These are phyloP conservation scores for Xerocomellus amylosporus DNA, from an alignment of 768 basidiomycete genomes.

Conservation along the genomic window DNA sequence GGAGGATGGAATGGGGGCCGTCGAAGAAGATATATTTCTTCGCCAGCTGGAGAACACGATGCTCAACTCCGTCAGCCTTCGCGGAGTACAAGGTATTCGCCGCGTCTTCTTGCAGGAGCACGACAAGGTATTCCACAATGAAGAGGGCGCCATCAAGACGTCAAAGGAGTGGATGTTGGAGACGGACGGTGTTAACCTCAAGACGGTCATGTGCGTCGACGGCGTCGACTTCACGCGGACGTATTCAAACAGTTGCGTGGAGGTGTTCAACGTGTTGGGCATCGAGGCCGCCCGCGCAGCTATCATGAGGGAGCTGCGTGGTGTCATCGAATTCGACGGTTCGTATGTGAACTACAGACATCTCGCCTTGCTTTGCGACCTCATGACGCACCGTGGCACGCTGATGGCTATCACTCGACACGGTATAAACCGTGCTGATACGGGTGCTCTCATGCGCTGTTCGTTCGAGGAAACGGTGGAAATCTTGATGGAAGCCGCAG, in stretches of 20 bases:
- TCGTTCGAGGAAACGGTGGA: conserved; percentile 99
- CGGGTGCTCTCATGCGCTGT: conserved; percentile 97
- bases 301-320: conserved; percentile 89
- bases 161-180: conserved; percentile 92
- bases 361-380: conserved; percentile 91
- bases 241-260: conserved; percentile 95
- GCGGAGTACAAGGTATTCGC: conserved; percentile 87
- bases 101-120: conserved; percentile 93
- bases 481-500: conserved; percentile 97
- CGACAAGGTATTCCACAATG: conserved; percentile 65
- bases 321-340: conserved; percentile 98
- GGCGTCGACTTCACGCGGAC: conserved; percentile 93
- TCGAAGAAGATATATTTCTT: conserved; percentile 95
- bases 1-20: conserved; percentile 67
- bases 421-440: conserved; percentile 98
- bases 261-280: conserved; percentile 91
- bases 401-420: conserved; percentile 99
- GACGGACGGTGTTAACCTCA: conserved; percentile 95
- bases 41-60: conserved; percentile 95
- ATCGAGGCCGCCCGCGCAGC: conserved; percentile 96
- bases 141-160: conserved; percentile 63
- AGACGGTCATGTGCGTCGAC: conserved; percentile 91
- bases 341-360: conserved; percentile 99
- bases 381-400: conserved; percentile 94
- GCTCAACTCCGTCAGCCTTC: conserved; percentile 91